Conservation (phyloP, 2,329 filamentous ascomycete genomes). For the Pseudocercospora eumusae region DNA sequence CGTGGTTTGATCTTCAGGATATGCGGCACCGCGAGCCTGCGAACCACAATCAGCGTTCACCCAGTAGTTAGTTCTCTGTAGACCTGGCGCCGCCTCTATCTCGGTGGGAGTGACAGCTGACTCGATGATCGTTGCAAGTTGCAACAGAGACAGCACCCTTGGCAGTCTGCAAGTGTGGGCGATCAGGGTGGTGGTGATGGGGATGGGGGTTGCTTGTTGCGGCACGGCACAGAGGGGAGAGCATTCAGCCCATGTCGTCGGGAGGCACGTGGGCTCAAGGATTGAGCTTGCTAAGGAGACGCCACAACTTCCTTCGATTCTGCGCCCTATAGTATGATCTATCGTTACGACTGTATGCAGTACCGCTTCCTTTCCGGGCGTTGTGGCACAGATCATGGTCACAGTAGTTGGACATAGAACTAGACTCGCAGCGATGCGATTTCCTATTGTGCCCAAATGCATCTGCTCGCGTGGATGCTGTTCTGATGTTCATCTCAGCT, state of each 20-base stretch:
- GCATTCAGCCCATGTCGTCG: constrained; percentile 1
- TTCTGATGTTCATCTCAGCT: background rate
- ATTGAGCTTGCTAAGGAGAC: constrained; percentile 10
- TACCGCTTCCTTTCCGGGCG: background rate
- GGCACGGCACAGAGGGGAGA: too few relatives aligned
- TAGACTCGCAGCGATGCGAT: background rate
- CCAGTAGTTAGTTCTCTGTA: background rate
- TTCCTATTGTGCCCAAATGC: background rate
- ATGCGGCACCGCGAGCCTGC: constrained; percentile 7
- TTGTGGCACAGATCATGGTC: background rate
- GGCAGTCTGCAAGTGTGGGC: constrained; percentile 3
- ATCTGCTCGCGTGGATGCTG: background rate
- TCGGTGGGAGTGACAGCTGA: constrained; percentile 7
- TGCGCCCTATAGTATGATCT: too few relatives aligned
- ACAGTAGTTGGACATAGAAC: background rate
- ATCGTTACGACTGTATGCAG: too few relatives aligned
- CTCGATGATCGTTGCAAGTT: background rate
- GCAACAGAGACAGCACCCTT: background rate
- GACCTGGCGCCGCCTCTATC: constrained; percentile 12
- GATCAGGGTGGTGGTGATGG: constrained; percentile 17
- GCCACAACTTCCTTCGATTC: constrained; percentile 7
- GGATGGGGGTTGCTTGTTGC: constrained; percentile 17
- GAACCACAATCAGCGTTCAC: constrained; percentile 1
- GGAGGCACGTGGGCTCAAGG: constrained; percentile 22
- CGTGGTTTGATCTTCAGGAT: constrained; percentile 1